Percentiles rank a stretch among this genome's conserved stretches.
phyloP scores from a whole-genome alignment of 139 green algal species.

The Raphidocelis subcapitata region DNA sequence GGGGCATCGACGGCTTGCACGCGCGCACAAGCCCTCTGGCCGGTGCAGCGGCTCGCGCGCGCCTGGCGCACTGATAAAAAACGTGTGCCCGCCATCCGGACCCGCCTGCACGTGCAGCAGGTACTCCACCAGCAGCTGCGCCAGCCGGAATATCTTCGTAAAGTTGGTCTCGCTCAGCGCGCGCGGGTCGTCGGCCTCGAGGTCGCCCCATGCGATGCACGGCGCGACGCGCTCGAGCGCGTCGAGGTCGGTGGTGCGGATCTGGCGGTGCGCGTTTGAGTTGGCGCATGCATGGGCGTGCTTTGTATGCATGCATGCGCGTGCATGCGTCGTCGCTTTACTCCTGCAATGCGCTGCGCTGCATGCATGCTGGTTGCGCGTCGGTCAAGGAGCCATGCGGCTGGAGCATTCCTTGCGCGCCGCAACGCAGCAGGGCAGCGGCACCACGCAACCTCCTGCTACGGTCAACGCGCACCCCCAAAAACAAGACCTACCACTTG shows the following conservation, averaged over 20 bases:
- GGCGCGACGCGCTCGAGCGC: slow-evolving; percentile 46
- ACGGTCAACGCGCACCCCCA: not conserved
- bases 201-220: slow-evolving; percentile 47
- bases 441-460: no score
- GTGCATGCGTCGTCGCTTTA: not conserved
- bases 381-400: not conserved
- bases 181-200: slow-evolving; percentile 68
- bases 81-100: no score
- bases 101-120: slow-evolving; percentile 73
- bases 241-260: slow-evolving; percentile 53
- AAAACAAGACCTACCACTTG: slow-evolving; percentile 42
- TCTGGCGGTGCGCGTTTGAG: slow-evolving; percentile 17
- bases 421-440: not conserved
- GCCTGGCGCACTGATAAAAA: no score
- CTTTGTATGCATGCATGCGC: not conserved
- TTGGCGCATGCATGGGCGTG: not conserved
- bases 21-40: no score
- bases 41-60: no score
- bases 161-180: slow-evolving; percentile 68
- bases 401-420: not conserved
- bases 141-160: slow-evolving; percentile 65
- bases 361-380: not conserved
- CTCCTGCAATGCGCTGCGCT: not conserved
- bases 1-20: no score
- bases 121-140: slow-evolving; percentile 81